Base-by-base conservation (phyloP, 179 eudicot genomes). In the Beta macrorhiza region DNA sequence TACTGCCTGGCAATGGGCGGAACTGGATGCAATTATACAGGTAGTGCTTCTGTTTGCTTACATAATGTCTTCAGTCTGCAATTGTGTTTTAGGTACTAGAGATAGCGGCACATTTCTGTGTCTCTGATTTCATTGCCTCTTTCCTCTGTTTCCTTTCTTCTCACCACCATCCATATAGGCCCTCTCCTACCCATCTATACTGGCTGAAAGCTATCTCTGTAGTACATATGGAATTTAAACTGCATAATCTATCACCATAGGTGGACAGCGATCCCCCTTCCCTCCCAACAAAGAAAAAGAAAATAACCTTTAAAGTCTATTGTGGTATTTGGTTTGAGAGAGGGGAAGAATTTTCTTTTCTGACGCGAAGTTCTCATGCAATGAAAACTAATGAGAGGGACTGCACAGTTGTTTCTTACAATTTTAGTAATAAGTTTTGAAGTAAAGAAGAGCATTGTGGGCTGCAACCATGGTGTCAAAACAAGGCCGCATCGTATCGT, bases 1-100 rank as follows among this genome's bases (percentile, higher is more conserved):
- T 77, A 86, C 88, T 32, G 86, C 89, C 75, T 89, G 83, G 76
- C 61, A 73, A 79, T 94, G 91, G 97, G 86, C 85, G 78, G 81
- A 82, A 85, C 86, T 91, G 77, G 99, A 96, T 87, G 95, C 91
- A 47, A 85, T 96, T 80, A 70, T 96, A 76, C 99, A 96, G 99
- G 99, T 94, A 85, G 79, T 55, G 71, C 47, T 58, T 78, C 67
- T 55, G 67, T 55, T 78, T 82, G 47, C 71, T 37, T 85, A 29
- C 22, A 32, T 42, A 0, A 15, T 77, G 68, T 59, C 59, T 32
- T 65, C 65, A 16, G 14, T 64, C 62, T 67, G 22, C 64, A 45
- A n/a, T 7, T 29, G 47, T 56, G 45, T 63, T 59, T 49, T 45
- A 0, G 7, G 19, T 49, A 11, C 19, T 59, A 5, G 13, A 6